A percentile compares a stretch with the other conserved stretches of the same genome.
Conservation (phyloP, 2,329 filamentous ascomycete species). For the Ceratocystis papillata region DNA sequence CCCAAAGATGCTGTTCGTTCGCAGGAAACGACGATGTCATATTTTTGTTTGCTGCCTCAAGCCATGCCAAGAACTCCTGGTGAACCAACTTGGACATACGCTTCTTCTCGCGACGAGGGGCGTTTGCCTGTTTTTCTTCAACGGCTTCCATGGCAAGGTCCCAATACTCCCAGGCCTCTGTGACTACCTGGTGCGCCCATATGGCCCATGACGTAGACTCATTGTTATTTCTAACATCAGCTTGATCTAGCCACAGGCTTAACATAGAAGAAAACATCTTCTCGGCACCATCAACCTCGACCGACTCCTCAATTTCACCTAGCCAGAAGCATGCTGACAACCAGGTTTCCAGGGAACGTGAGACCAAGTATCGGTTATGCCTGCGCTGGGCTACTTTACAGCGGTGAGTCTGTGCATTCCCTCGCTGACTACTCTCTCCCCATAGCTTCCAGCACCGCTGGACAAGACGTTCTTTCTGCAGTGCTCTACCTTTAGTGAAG, state of each 20-base stretch:
- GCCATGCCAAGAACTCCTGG: conserved; percentile 21
- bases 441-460: conserved; percentile 24
- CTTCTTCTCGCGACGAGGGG: conserved; percentile 23
- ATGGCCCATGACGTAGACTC: conserved; percentile 16
- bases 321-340: not conserved
- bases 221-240: conserved; percentile 9
- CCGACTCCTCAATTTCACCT: conserved; percentile 12
- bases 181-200: conserved; percentile 21
- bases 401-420: conserved; percentile 11
- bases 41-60: conserved; percentile 14
- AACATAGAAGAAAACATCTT: conserved; percentile 13
- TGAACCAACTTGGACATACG: conserved; percentile 15
- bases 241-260: conserved; percentile 18
- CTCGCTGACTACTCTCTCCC: conserved; percentile 11
- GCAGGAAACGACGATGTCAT: not conserved
- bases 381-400: conserved; percentile 15
- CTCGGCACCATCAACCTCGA: conserved; percentile 12
- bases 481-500: conserved; percentile 22
- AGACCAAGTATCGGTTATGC: conserved; percentile 15
- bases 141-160: conserved; percentile 23
- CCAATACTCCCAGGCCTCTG: conserved; percentile 25
- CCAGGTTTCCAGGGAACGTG: conserved; percentile 13
- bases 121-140: conserved; percentile 25
- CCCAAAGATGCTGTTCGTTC: conserved; percentile 14
- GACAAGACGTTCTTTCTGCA: conserved; percentile 23